Percentiles rank a stretch among this genome's conserved stretches.
phyloP scores from a whole-genome alignment of 345 rosid genomes.

The Clausena lansium region DNA sequence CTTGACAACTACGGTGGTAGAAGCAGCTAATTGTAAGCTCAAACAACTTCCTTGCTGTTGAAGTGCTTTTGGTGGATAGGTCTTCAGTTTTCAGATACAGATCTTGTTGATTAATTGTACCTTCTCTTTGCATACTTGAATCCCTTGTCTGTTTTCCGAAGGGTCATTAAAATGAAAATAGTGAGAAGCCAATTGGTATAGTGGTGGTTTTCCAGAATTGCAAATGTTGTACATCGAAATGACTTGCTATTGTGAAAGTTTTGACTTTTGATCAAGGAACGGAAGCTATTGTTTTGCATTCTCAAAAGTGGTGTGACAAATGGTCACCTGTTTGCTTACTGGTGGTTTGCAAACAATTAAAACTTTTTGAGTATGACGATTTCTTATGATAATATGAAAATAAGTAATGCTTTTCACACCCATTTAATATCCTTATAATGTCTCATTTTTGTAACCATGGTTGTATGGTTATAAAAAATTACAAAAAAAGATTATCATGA shows the following conservation, averaged over 20 bases:
- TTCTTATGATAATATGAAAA: too few relatives aligned
- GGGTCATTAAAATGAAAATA: neutral
- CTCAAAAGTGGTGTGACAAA: neutral
- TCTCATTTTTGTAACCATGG: too few relatives aligned
- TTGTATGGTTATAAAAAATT: too few relatives aligned
- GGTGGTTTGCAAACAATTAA: too few relatives aligned
- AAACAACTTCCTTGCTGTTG: neutral
- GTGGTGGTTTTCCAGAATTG: neutral
- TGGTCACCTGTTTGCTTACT: neutral
- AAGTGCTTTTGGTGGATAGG: slow-evolving; percentile 1
- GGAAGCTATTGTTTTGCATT: neutral
- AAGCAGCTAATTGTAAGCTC: neutral
- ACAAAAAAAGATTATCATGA: too few relatives aligned
- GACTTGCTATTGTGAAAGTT: neutral
- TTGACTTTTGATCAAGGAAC: neutral
- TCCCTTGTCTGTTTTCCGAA: neutral
- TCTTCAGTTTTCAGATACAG: slow-evolving; percentile 15
- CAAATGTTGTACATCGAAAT: neutral
- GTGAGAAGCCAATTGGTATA: neutral
- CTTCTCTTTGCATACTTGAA: neutral
- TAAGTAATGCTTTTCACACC: too few relatives aligned
- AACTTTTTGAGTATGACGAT: too few relatives aligned
- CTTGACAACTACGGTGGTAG: neutral
- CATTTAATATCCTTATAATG: too few relatives aligned
- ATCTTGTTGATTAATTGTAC: neutral